These are phyloP conservation scores for Schoenoplectus triqueter DNA, from an alignment of 202 grass and related monocot genomes.

Conservation along the genomic window DNA sequence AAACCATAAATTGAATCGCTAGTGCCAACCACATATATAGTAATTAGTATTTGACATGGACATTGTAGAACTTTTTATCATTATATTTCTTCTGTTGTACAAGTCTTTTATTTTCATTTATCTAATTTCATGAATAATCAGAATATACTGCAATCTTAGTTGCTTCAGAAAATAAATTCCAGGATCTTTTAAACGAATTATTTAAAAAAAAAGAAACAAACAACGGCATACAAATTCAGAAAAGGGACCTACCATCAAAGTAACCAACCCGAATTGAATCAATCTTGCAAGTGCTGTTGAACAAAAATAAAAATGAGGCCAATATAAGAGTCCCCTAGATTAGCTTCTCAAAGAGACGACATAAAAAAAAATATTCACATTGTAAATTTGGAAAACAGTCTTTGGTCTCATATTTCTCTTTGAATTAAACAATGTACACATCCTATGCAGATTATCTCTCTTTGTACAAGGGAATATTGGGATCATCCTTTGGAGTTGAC, in stretches of 20 bases:
- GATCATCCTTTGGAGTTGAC: conserved; percentile 82
- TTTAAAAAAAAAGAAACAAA: not conserved
- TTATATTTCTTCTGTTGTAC: not conserved
- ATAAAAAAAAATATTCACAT: conserved; percentile 8
- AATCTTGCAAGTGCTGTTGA: conserved; percentile 26
- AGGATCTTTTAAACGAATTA: not conserved
- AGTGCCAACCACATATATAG: not conserved
- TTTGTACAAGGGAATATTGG: conserved; percentile 17
- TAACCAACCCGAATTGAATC: not conserved
- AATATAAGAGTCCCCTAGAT: not conserved
- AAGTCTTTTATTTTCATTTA: not conserved
- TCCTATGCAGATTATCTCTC: conserved; percentile 20
- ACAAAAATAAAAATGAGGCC: conserved; percentile 15
- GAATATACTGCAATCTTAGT: conserved; percentile 4
- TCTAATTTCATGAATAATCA: not conserved
- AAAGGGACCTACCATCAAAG: not conserved
- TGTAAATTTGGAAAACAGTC: not conserved
- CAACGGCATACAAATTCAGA: not conserved
- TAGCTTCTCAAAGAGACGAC: not conserved
- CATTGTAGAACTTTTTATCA: not conserved
- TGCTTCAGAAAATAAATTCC: not conserved
- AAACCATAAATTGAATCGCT: too few species aligned
- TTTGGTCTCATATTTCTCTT: conserved; percentile 14
- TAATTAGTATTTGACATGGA: not conserved
- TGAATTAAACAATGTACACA: not conserved